These are phyloP conservation scores for Phyllosticta citriasiana DNA, from an alignment of 2,329 filamentous ascomycete species.

Conservation along the genomic window DNA sequence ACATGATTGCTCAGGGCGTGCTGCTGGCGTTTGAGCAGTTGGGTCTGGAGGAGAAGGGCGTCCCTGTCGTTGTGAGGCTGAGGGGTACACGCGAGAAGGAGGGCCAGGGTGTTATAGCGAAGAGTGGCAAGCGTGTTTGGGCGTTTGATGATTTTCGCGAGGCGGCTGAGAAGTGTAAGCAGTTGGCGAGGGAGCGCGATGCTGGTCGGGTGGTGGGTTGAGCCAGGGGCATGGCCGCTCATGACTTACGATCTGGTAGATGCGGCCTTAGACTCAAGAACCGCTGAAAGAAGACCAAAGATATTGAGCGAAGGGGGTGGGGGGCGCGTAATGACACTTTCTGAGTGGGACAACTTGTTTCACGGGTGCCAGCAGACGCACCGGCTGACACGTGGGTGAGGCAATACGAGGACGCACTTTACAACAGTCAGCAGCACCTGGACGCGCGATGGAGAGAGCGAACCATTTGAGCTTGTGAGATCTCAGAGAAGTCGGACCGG, in stretches of 20 bases:
- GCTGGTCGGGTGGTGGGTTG: neutral
- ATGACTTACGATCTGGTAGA: too few relatives aligned
- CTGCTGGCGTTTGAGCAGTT: constrained; percentile 63
- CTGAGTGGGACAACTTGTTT: neutral
- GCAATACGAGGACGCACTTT: neutral
- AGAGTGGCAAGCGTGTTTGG: constrained; percentile 57
- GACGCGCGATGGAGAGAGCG: neutral
- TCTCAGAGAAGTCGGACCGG: neutral
- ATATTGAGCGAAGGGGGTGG: neutral
- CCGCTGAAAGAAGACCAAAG: neutral
- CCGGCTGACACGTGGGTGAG: neutral
- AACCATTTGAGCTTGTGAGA: neutral
- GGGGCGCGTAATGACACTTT: neutral
- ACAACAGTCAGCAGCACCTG: neutral
- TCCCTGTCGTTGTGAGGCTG: constrained; percentile 69
- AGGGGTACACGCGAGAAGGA: constrained; percentile 64
- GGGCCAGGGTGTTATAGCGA: constrained; percentile 58
- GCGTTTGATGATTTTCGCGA: constrained; percentile 68
- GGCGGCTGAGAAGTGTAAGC: constrained; percentile 57
- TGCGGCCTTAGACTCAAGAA: neutral
- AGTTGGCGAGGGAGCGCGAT: constrained; percentile 34
- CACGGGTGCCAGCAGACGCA: neutral
- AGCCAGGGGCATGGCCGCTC: too few relatives aligned
- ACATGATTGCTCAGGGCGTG: constrained; percentile 72
- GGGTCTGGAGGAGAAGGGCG: constrained; percentile 40